Evolutionary conservation across 1,139 yeast species (phyloP), one percentile per base, ranked within the genome.

Genomic region (Saccharomyces hybrid): DNA sequence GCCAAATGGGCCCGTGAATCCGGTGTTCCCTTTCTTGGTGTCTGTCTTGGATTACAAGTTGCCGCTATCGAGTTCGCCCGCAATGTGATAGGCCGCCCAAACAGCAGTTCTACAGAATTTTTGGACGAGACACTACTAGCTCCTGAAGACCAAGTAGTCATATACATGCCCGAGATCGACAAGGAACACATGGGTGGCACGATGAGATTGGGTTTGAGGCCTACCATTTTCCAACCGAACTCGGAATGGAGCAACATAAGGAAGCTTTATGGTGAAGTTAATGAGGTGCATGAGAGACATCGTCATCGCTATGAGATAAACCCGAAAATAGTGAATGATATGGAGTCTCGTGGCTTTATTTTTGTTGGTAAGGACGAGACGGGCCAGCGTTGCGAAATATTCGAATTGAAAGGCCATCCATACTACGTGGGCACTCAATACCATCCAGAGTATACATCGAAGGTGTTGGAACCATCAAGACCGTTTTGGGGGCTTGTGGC

Each of bases 131-230:
- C 77, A 7, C 71, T 76, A 34, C 88, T 86, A 61, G 82, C 76
- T 7, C 26, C 44, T 38, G 44, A 38, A 9, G 78, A 79, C 48
- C 89, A 95, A 47, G 83, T 91, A 51, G 95, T 95, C 58, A 89
- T 95, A 52, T 93, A 88, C 77, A 95, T 95, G 99, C 99, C 99
- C 50, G 99, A 95, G 72, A 91, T 93, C 59, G 96, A 90, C 73
- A 95, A 90, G 76, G 84, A 88, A 61, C 90, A 89, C 71, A 81
- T 95, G 76, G 99, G 99, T 60, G 99, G 99, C 64, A 91, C 98
- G 55, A 95, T 95, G 99, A 85, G 99, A 77, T 81, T 95, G 64
- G 99, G 99, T 66, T 79, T 89, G 61, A 89, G 96, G 72, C 83
- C 91, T 62, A 89, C 98, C 50, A 81, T 80, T 63, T 95, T 95